Conservation (phyloP, 768 basidiomycete genomes). For the Agaricus blazei region DNA sequence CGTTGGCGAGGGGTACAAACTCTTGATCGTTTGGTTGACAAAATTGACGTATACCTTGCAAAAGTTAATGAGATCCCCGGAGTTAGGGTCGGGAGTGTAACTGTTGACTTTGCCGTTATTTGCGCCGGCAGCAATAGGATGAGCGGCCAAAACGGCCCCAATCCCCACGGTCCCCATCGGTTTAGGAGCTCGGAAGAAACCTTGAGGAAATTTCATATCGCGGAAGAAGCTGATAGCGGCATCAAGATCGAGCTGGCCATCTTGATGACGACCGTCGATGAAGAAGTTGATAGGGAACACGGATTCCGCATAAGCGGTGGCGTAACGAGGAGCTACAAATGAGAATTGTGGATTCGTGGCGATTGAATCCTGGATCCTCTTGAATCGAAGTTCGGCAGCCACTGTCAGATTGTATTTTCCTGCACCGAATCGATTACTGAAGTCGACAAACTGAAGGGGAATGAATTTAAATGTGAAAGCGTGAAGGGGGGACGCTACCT, state of each 20-base stretch:
- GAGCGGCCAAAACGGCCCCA: slow-evolving; percentile 5
- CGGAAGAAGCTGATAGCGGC: slow-evolving; percentile 15
- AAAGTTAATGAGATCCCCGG: slow-evolving; percentile 6
- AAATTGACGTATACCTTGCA: slow-evolving; percentile 15
- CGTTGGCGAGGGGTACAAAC: slow-evolving; percentile 14
- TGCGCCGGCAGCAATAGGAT: slow-evolving; percentile 12
- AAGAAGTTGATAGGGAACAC: slow-evolving; percentile 14
- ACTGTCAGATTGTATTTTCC: slow-evolving; percentile 16
- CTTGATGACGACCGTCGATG: slow-evolving; percentile 13
- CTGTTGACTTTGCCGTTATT: slow-evolving; percentile 10
- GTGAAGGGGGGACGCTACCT: slow-evolving; percentile 4
- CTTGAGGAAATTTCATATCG: slow-evolving; percentile 11
- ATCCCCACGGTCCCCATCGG: slow-evolving; percentile 3
- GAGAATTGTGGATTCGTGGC: slow-evolving; percentile 15
- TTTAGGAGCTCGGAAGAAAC: slow-evolving; percentile 10
- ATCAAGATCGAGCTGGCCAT: slow-evolving; percentile 11
- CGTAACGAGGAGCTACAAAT: slow-evolving; percentile 13
- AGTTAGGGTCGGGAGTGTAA: slow-evolving; percentile 11
- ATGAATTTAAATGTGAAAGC: background rate
- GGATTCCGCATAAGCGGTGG: slow-evolving; percentile 16
- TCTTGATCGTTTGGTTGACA: slow-evolving; percentile 12
- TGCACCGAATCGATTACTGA: slow-evolving; percentile 14
- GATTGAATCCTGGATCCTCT: slow-evolving; percentile 17
- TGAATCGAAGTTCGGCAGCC: slow-evolving; percentile 11
- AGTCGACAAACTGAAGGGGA: slow-evolving; percentile 9